Conservation (phyloP, 352 stramenopile species). For the Phytopythium ostracodes region DNA sequence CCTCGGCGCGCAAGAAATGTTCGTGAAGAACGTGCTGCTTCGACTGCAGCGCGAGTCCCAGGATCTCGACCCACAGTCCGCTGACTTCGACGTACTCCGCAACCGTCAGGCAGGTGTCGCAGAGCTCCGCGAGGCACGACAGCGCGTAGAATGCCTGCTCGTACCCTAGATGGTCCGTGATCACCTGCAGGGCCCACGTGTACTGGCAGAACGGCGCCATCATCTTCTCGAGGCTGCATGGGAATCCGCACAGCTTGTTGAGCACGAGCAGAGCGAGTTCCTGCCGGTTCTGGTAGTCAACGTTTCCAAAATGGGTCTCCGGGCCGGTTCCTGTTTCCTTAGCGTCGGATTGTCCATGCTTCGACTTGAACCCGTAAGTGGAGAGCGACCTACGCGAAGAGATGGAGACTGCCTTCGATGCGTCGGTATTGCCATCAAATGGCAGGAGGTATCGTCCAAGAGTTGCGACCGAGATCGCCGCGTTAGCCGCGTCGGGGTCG, state of each 20-base stretch:
- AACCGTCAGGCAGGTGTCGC: slow-evolving; percentile 68
- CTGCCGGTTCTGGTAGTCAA: slow-evolving; percentile 72
- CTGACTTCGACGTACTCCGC: slow-evolving; percentile 72
- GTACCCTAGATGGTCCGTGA: slow-evolving; percentile 75
- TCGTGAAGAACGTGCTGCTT: slow-evolving; percentile 80
- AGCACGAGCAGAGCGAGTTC: slow-evolving; percentile 71
- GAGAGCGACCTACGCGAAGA: slow-evolving; percentile 72
- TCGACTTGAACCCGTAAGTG: slow-evolving; percentile 69
- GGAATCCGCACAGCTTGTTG: slow-evolving; percentile 77
- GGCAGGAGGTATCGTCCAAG: slow-evolving; percentile 71
- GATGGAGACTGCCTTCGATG: slow-evolving; percentile 59
- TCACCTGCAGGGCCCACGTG: slow-evolving; percentile 79
- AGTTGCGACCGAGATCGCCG: slow-evolving; percentile 69
- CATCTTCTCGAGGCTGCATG: slow-evolving; percentile 69
- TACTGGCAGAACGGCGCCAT: slow-evolving; percentile 71
- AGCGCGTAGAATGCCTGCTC: slow-evolving; percentile 77
- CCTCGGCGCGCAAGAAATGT: slow-evolving; percentile 73
- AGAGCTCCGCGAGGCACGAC: slow-evolving; percentile 73
- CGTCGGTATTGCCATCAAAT: slow-evolving; percentile 47
- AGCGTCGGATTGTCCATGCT: slow-evolving; percentile 26
- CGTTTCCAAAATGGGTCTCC: slow-evolving; percentile 72
- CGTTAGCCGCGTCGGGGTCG: slow-evolving; percentile 53
- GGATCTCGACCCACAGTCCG: slow-evolving; percentile 74
- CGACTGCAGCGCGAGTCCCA: slow-evolving; percentile 73
- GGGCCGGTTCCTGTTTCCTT: slow-evolving; percentile 30